Percentiles rank a stretch among this genome's conserved stretches.
These are phyloP conservation scores for Coniferiporia weirii DNA, from an alignment of 1,284 basidiomycete genomes.

Conservation along the genomic window DNA sequence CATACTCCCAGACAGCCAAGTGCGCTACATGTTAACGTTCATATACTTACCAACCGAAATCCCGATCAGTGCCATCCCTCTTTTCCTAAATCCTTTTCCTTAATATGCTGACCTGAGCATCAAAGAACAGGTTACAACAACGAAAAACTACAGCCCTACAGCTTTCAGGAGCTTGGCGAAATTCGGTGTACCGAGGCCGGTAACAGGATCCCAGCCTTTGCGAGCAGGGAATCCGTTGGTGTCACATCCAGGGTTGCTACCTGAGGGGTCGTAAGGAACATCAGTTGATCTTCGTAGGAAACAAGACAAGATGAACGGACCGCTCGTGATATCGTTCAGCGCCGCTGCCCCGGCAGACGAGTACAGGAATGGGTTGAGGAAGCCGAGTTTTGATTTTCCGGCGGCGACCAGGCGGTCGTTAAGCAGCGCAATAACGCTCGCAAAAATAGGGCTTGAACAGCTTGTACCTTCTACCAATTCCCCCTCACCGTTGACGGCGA, in stretches of 20 bases:
- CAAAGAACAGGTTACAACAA: too few species aligned
- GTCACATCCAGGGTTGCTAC: conserved; percentile 24
- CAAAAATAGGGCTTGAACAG: conserved; percentile 35
- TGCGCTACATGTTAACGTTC: too few species aligned
- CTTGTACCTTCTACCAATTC: conserved; percentile 33
- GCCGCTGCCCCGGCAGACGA: conserved; percentile 23
- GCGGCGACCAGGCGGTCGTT: conserved; percentile 35
- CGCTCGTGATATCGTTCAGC: conserved; percentile 30
- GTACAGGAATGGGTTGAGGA: conserved; percentile 40
- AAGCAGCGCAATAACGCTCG: conserved; percentile 36
- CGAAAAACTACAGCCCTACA: conserved; percentile 20
- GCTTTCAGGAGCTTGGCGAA: conserved; percentile 29
- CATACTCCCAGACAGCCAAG: too few species aligned
- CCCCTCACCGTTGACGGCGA: conserved; percentile 25
- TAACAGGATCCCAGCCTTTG: conserved; percentile 35
- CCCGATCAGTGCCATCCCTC: too few species aligned
- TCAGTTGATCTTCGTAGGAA: not conserved
- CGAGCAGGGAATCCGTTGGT: conserved; percentile 32
- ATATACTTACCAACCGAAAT: too few species aligned
- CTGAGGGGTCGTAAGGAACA: conserved; percentile 1
- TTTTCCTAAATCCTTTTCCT: too few species aligned
- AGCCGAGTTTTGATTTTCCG: conserved; percentile 35
- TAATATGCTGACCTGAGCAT: too few species aligned
- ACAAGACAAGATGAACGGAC: conserved; percentile 10
- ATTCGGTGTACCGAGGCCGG: conserved; percentile 34